Percentiles rank a stretch among this genome's conserved stretches.
Evolutionary conservation across 352 stramenopile genomes (phyloP).

Genomic region (Albugo candida): DNA sequence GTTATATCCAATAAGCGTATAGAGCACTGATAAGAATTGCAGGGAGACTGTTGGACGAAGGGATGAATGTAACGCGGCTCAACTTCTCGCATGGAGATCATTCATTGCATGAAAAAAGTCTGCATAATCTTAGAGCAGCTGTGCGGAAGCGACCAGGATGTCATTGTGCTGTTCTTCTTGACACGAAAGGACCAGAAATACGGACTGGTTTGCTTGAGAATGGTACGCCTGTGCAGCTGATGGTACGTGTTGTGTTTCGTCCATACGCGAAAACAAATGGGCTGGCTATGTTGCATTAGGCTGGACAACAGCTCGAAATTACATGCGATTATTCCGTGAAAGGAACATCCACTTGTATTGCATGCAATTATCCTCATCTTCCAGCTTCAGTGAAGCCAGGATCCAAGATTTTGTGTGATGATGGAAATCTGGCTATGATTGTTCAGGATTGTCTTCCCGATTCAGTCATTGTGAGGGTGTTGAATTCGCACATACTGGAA

Average conservation of each 20-base stretch:
- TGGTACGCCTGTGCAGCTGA: conserved; percentile 75
- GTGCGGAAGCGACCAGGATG: conserved; percentile 55
- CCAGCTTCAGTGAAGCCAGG: conserved; percentile 83
- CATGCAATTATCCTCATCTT: conserved; percentile 88
- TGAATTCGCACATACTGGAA: conserved; percentile 82
- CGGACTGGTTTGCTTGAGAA: conserved; percentile 81
- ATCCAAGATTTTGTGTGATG: conserved; percentile 90
- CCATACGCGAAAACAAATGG: conserved; percentile 79
- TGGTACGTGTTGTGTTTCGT: conserved; percentile 34
- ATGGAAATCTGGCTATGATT: conserved; percentile 87
- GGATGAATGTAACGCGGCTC: conserved; percentile 84
- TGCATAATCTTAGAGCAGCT: conserved; percentile 54
- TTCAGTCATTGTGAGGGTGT: conserved; percentile 47
- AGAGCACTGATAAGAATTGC: no score
- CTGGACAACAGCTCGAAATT: conserved; percentile 60
- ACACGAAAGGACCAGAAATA: conserved; percentile 92
- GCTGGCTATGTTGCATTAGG: conserved; percentile 84
- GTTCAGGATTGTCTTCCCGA: conserved; percentile 69
- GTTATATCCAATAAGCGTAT: no score
- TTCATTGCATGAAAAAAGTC: conserved; percentile 45
- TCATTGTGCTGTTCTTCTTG: conserved; percentile 80
- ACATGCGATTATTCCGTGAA: conserved; percentile 82
- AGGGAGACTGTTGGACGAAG: conserved; percentile 34
- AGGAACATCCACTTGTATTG: conserved; percentile 81
- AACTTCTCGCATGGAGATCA: conserved; percentile 92